Evolutionary conservation across 2,329 filamentous ascomycete species (phyloP).

Genomic region (Verticillium alfalfae): DNA sequence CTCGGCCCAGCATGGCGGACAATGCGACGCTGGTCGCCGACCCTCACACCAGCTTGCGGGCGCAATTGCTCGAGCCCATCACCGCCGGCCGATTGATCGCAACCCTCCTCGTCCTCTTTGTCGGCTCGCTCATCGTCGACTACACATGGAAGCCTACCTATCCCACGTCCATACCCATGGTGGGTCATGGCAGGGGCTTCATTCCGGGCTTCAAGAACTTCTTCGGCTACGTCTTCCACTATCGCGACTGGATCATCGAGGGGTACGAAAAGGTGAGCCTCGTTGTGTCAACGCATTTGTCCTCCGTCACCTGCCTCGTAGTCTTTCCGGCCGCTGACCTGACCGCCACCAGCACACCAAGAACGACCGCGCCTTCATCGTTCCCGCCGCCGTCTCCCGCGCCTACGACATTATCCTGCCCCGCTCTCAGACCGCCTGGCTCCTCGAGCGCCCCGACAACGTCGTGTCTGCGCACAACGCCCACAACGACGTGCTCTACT

Average conservation of each 20-base stretch:
- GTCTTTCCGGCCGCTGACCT: neutral
- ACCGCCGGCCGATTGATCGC: slow-evolving; percentile 21
- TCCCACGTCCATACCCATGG: slow-evolving; percentile 29
- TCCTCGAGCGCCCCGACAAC: slow-evolving; percentile 40
- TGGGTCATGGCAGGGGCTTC: slow-evolving; percentile 31
- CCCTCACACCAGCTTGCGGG: slow-evolving; percentile 12
- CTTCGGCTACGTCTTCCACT: slow-evolving; percentile 28
- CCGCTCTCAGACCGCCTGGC: slow-evolving; percentile 35
- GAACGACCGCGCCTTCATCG: slow-evolving; percentile 31
- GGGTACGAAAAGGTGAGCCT: slow-evolving; percentile 33
- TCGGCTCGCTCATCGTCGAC: slow-evolving; percentile 32
- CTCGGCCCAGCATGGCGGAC: neutral
- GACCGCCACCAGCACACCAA: slow-evolving; percentile 29
- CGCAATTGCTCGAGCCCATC: slow-evolving; percentile 19
- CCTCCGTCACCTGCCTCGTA: neutral
- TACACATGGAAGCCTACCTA: slow-evolving; percentile 31
- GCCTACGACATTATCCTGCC: slow-evolving; percentile 39
- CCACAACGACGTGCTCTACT: slow-evolving; percentile 30
- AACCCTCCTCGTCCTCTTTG: slow-evolving; percentile 23
- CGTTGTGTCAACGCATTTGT: neutral
- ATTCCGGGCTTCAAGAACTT: slow-evolving; percentile 32
- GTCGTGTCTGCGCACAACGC: slow-evolving; percentile 33
- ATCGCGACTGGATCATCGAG: slow-evolving; percentile 32
- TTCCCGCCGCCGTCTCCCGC: slow-evolving; percentile 32
- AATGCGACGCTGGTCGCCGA: neutral